A percentile compares a stretch with the other conserved stretches of the same genome.
Evolutionary conservation across 176 grass and related monocot genomes (phyloP).

Genomic region (Bromus sterilis): DNA sequence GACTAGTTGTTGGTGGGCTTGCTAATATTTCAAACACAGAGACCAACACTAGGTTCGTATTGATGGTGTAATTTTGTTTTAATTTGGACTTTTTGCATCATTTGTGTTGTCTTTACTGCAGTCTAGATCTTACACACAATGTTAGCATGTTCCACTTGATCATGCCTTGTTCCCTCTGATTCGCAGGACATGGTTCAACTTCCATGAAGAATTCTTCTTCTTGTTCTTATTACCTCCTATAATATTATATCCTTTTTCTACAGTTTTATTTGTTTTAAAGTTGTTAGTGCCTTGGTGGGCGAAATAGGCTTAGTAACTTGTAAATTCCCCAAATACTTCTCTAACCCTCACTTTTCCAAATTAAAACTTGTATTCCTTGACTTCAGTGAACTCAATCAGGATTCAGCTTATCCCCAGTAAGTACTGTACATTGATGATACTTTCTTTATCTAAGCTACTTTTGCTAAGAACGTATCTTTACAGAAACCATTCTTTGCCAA

Average conservation of each 20-base stretch:
- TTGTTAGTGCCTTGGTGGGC: background rate
- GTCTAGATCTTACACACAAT: background rate
- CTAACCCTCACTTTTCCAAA: background rate
- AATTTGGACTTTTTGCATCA: background rate
- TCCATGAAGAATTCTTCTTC: conserved; percentile 99
- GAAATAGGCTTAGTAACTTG: conserved; percentile 3
- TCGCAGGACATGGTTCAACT: conserved; percentile 96
- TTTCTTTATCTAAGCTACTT: conserved; percentile 7
- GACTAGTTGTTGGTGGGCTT: conserved; percentile 90
- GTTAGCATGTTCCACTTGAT: conserved; percentile 11
- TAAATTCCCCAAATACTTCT: conserved; percentile 1
- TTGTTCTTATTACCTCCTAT: conserved; percentile 96
- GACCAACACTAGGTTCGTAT: conserved; percentile 75
- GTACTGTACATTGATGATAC: conserved; percentile 18
- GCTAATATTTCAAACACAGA: conserved; percentile 98
- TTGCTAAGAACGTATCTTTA: conserved; percentile 6
- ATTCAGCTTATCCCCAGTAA: conserved; percentile 97
- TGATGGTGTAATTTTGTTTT: background rate
- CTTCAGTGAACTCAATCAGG: conserved; percentile 86
- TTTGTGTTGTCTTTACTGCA: background rate
- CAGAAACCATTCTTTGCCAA: conserved; percentile 99
- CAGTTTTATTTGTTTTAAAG: background rate
- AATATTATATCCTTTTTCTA: conserved; percentile 98
- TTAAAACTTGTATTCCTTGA: conserved; percentile 54
- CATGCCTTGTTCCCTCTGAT: conserved; percentile 17